Evolutionary conservation across 768 basidiomycete species (phyloP).

Genomic region (Pleurotus tuoliensis): DNA sequence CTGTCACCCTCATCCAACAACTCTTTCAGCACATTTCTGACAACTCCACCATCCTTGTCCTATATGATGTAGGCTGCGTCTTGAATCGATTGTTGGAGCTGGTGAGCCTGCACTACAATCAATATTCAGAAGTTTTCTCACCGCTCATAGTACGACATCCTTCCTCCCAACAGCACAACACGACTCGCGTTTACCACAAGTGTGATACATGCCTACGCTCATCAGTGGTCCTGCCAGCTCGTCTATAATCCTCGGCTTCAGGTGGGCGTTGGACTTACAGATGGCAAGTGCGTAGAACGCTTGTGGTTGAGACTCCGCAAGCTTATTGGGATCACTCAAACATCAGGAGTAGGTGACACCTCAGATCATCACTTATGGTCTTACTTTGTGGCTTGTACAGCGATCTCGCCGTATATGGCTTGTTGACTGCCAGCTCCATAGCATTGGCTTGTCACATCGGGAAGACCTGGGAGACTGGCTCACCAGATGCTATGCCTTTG

Average conservation of each 20-base stretch:
- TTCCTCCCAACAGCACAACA: slow-evolving; percentile 11
- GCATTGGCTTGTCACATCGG: slow-evolving; percentile 20
- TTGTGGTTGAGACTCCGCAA: slow-evolving; percentile 25
- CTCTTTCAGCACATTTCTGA: slow-evolving; percentile 23
- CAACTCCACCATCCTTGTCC: slow-evolving; percentile 11
- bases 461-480: slow-evolving; percentile 32
- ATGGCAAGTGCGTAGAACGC: slow-evolving; percentile 31
- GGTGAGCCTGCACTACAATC: slow-evolving; percentile 12
- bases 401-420: slow-evolving; percentile 24
- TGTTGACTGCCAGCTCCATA: slow-evolving; percentile 25
- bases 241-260: slow-evolving; percentile 27
- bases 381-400: too few relatives aligned
- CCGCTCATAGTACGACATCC: slow-evolving; percentile 27
- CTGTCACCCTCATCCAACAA: slow-evolving; percentile 22
- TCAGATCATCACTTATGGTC: too few relatives aligned
- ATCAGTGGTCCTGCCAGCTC: slow-evolving; percentile 31
- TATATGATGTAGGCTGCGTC: slow-evolving; percentile 28
- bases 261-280: slow-evolving; percentile 25
- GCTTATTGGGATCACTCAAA: slow-evolving; percentile 15
- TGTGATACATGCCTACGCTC: slow-evolving; percentile 32
- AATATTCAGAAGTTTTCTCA: not conserved
- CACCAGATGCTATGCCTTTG: slow-evolving; percentile 12
- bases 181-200: slow-evolving; percentile 22
- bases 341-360: slow-evolving; percentile 19
- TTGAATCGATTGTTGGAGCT: slow-evolving; percentile 15